phyloP scores from a whole-genome alignment of 495 filamentous ascomycete genomes.

The Xylaria flabelliformis region DNA sequence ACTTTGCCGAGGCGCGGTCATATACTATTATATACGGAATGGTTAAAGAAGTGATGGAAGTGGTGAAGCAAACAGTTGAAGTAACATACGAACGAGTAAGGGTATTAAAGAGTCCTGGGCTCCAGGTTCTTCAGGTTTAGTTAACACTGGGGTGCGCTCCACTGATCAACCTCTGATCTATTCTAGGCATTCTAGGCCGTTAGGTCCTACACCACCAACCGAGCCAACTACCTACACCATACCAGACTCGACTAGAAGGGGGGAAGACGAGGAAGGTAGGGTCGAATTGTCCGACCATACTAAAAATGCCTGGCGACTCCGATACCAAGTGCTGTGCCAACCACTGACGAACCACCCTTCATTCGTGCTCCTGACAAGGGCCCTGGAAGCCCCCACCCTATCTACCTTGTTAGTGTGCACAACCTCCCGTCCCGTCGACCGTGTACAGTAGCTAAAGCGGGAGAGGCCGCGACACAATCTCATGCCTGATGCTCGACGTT shows the following conservation, averaged over 20 bases:
- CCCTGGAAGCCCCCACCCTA: not conserved
- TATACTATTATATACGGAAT: not conserved
- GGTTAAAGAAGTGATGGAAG: not conserved
- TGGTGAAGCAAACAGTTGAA: not conserved
- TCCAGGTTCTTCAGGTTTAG: not conserved
- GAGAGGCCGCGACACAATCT: slow-evolving; percentile 16
- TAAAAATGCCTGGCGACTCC: not conserved
- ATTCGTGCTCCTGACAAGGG: not conserved
- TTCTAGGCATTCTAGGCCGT: slow-evolving; percentile 26
- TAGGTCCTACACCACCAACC: not conserved
- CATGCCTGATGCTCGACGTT: not conserved
- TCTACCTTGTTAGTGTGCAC: not conserved
- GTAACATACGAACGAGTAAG: not conserved
- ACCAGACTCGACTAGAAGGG: not conserved
- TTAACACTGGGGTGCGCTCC: slow-evolving; percentile 6
- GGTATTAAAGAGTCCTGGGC: not conserved
- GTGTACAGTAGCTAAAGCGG: not conserved
- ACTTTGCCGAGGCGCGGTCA: slow-evolving; percentile 6
- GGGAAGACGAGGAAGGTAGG: not conserved
- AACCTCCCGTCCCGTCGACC: not conserved
- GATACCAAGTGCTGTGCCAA: not conserved
- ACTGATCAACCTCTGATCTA: slow-evolving; percentile 23
- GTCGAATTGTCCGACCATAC: slow-evolving; percentile 4
- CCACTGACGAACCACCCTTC: not conserved
- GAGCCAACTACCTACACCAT: not conserved